phyloP scores from a whole-genome alignment of 176 grass and related monocot species.

The Tuctoria greenei region DNA sequence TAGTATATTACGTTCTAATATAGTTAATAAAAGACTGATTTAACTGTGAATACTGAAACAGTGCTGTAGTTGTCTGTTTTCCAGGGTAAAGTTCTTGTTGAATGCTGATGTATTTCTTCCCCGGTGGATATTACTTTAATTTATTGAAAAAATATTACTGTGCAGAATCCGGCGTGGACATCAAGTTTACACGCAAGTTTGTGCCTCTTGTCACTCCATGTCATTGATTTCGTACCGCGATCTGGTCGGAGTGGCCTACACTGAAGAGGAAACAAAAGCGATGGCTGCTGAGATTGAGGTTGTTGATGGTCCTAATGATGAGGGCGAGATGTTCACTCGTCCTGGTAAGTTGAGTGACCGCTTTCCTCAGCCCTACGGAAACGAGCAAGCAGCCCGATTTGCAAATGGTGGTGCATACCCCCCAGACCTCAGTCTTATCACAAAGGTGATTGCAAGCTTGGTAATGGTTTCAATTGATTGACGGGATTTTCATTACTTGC shows the following conservation, averaged over 20 bases:
- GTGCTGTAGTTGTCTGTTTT: background rate
- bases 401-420: slow-evolving; percentile 97
- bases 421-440: slow-evolving; percentile 92
- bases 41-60: background rate
- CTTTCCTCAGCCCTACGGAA: slow-evolving; percentile 87
- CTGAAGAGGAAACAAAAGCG: slow-evolving; percentile 93
- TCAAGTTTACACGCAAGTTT: slow-evolving; percentile 98
- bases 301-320: slow-evolving; percentile 89
- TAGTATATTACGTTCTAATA: background rate
- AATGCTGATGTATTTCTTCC: background rate
- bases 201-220: slow-evolving; percentile 96
- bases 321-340: slow-evolving; percentile 90
- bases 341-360: slow-evolving; percentile 91
- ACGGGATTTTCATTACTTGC: background rate
- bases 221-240: slow-evolving; percentile 94
- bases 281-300: slow-evolving; percentile 99
- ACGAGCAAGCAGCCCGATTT: slow-evolving; percentile 96
- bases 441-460: slow-evolving; percentile 58
- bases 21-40: background rate
- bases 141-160: slow-evolving; percentile 3
- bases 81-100: slow-evolving; percentile 1
- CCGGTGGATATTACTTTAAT: slow-evolving; percentile 13
- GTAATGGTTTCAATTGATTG: slow-evolving; percentile 4
- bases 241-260: slow-evolving; percentile 94
- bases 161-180: slow-evolving; percentile 92